Evolutionary conservation across 148 eudicot species (phyloP), one percentile per base, ranked within the genome.

Genomic region (Tetragonia tetragonoides): DNA sequence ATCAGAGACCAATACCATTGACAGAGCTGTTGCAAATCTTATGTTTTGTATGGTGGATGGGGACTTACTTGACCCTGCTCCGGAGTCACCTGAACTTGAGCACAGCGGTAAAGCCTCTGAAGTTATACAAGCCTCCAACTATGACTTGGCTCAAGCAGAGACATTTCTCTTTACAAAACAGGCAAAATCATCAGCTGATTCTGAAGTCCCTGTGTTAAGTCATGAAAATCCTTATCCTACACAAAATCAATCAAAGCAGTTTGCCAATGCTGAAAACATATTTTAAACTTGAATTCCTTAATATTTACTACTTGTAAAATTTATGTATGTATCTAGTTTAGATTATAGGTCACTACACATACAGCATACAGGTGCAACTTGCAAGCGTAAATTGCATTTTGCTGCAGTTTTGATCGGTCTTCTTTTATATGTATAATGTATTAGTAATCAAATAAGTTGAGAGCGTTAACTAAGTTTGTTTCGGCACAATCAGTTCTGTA

Each of bases 21-120:
- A 93, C 82, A 84, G 97, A 79, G 86, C 92, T n/a, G 88, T 93
- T 44, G 95, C 97, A n/a, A 84, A 84, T 78, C 89, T 93, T 53
- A 83, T 93, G 91, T 93, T 91, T 81, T 72, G 72, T 24, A 87
- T 86, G 81, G 82, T 77, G 40, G 81, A 87, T 63, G 76, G 51
- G 16, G 63, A 75, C 66, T 60, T 70, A 21, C 68, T 73, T 21
- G 84, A 88, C 41, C 79, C 42, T 37, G 66, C 63, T 12, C 77
- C 87, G 40, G 69, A 66, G 49, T 62, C 83, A 7, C n/a, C 67
- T 57, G 77, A 72, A 54, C 76, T 41, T 49, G 75, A 82, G 77
- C 80, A 77, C 18, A 38, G 17, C 20, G 75, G 79, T 21, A 78
- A 57, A 66, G 23, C 75, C 23, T 63, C 21, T 47, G 84, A 23